phyloP scores from a whole-genome alignment of 768 basidiomycete genomes.

The Rubroboletus pulcherrimus region DNA sequence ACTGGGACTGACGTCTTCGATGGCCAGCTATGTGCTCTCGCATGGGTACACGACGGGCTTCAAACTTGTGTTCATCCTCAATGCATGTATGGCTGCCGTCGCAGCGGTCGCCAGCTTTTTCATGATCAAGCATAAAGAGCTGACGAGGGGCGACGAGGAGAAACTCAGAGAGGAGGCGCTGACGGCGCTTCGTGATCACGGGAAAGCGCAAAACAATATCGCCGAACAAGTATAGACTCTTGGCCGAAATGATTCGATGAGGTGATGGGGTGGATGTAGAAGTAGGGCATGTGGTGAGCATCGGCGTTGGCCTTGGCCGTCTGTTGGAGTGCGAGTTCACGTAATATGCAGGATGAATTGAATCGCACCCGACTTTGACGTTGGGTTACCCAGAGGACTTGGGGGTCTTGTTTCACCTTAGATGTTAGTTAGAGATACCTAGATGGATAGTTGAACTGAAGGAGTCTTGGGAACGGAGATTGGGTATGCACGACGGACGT shows the following conservation, averaged over 20 bases:
- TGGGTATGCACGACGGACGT: background rate
- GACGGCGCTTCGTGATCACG: background rate
- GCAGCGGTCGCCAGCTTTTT: conserved; percentile 53
- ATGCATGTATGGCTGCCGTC: conserved; percentile 50
- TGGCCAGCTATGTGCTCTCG: conserved; percentile 41
- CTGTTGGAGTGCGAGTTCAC: background rate
- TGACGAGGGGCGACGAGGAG: conserved; percentile 56
- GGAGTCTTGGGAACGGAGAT: background rate
- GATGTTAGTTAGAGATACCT: background rate
- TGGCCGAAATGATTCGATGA: background rate
- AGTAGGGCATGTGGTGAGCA: background rate
- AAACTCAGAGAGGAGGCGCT: conserved; percentile 41
- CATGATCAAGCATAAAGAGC: conserved; percentile 60
- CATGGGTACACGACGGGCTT: conserved; percentile 57
- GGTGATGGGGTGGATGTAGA: background rate
- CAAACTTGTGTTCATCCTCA: conserved; percentile 55
- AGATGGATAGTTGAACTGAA: background rate
- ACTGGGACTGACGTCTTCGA: conserved; percentile 35
- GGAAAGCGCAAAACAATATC: background rate
- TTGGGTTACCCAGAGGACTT: background rate
- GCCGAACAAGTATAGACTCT: conserved; percentile 3
- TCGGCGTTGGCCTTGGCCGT: background rate
- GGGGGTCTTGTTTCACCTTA: background rate
- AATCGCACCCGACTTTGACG: background rate
- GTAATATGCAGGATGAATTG: background rate